phyloP scores from a whole-genome alignment of 1,284 basidiomycete genomes.

The Exsudoporus floridanus region DNA sequence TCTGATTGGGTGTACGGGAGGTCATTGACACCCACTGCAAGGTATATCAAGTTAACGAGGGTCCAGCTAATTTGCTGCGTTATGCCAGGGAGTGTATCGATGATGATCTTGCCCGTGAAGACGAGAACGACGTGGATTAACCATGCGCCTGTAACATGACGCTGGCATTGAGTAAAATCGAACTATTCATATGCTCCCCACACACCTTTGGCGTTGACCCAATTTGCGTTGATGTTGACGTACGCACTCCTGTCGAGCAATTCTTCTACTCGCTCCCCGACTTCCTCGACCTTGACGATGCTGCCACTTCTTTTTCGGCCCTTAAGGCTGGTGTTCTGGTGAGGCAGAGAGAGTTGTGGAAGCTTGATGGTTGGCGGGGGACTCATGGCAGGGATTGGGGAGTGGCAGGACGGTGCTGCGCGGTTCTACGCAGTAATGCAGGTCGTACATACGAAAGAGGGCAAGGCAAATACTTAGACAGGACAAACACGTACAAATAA shows the following conservation, averaged over 20 bases:
- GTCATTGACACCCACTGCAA: conserved; percentile 62
- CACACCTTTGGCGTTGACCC: conserved; percentile 96
- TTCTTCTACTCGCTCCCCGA: conserved; percentile 78
- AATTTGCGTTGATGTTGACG: conserved; percentile 92
- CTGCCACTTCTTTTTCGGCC: conserved; percentile 73
- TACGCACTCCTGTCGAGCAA: conserved; percentile 80
- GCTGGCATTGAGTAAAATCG: conserved; percentile 6
- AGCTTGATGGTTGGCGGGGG: conserved; percentile 49
- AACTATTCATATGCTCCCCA: background rate
- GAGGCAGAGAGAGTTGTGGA: conserved; percentile 45
- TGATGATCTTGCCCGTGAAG: conserved; percentile 83
- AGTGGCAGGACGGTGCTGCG: background rate
- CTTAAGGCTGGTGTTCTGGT: conserved; percentile 37
- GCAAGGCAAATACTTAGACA: background rate
- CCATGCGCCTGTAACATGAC: conserved; percentile 77
- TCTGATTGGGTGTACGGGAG: background rate
- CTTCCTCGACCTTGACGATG: conserved; percentile 86
- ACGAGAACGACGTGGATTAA: conserved; percentile 96
- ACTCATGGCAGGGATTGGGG: conserved; percentile 37
- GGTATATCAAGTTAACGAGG: conserved; percentile 89
- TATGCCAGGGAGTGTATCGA: conserved; percentile 95
- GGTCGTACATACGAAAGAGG: background rate
- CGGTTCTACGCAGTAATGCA: background rate
- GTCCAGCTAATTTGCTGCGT: conserved; percentile 96
- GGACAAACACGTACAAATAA: conserved; percentile 24